Base-by-base conservation (phyloP, 768 basidiomycete genomes). In the Baorangia bicolor region DNA sequence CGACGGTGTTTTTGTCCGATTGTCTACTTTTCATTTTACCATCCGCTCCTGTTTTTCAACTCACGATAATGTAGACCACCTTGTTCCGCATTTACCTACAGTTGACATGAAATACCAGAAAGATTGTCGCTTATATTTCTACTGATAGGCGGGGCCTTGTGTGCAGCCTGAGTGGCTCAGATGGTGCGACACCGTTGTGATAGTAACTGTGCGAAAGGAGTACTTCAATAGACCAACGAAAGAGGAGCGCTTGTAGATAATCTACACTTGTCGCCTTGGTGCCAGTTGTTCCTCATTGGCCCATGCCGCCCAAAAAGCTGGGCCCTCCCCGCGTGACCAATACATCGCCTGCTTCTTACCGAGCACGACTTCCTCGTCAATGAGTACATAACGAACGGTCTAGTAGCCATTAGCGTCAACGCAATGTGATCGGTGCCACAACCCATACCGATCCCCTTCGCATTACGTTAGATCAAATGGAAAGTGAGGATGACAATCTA, bases 371-470 rank as follows among this genome's bases (percentile, higher is more conserved):
- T 78, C 81, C 51, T 83, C 84, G 21, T 85, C 86, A 48, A 97
- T 83, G 42, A 95, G 82, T n/a, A 94, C 88, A 70, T 93, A 86
- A 44, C 86, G 81, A 31, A 93, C 82, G 51, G 86, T 81, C 88
- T 94, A 59, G 25, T 49, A 41, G 13, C 46, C 12, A 30, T 64
- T 28, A 69, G 60, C 44, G 23, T 45, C 46, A 31, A n/a, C 10
- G 12, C 14, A 55, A 28, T 46, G 25, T 12, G 14, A 30, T 33
- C 30, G 28, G 30, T 35, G 16, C 35, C 51, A 55, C 31, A 53
- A 47, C 10, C 66, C 86, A 69, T 68, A 88, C 88, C 63, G 88
- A 90, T 60, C 87, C 87, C 53, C 87, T 87, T 49, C 49, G 54
- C 28, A 33, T 40, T 16, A 40, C 6, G 31, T 63, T 20, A 59